Percentiles rank a stretch among this genome's conserved stretches.
Conservation (phyloP, 78 protist genomes). For the Dictyostelium firmibasis region DNA sequence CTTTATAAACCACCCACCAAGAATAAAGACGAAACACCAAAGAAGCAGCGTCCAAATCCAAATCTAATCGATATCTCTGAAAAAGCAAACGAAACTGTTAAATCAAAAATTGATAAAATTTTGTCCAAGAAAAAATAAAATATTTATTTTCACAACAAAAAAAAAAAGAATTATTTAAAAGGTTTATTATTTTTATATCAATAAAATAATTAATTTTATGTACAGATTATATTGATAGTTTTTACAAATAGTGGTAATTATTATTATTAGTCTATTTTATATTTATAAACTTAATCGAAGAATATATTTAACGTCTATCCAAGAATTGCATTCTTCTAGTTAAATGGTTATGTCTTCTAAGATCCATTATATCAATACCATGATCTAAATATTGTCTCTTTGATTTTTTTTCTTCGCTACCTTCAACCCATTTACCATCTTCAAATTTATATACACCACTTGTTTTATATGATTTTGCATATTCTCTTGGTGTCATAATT, state of each 20-base stretch:
- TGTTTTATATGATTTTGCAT: background rate
- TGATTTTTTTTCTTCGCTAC: conserved; percentile 7
- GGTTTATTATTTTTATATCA: no score
- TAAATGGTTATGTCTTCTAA: conserved; percentile 56
- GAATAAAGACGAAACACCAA: conserved; percentile 2
- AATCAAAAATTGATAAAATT: conserved; percentile 1
- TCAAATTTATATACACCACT: conserved; percentile 33
- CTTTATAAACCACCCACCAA: background rate
- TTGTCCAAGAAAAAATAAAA: background rate
- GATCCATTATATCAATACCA: conserved; percentile 70
- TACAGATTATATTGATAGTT: background rate
- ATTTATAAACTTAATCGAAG: background rate
- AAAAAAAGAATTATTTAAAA: background rate
- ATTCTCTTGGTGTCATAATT: conserved; percentile 40
- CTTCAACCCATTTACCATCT: conserved; percentile 33
- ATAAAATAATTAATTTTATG: no score
- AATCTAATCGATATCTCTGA: background rate
- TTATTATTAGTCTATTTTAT: background rate
- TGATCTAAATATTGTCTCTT: conserved; percentile 51
- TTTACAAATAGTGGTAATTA: no score
- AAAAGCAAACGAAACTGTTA: conserved; percentile 10
- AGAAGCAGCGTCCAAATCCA: background rate
- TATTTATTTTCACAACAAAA: no score
- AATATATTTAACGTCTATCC: conserved; percentile 16
- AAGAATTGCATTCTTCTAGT: conserved; percentile 21